A percentile compares a stretch with the other conserved stretches of the same genome.
Conservation (phyloP, 495 filamentous ascomycete species). For the Penicillium antarcticum region DNA sequence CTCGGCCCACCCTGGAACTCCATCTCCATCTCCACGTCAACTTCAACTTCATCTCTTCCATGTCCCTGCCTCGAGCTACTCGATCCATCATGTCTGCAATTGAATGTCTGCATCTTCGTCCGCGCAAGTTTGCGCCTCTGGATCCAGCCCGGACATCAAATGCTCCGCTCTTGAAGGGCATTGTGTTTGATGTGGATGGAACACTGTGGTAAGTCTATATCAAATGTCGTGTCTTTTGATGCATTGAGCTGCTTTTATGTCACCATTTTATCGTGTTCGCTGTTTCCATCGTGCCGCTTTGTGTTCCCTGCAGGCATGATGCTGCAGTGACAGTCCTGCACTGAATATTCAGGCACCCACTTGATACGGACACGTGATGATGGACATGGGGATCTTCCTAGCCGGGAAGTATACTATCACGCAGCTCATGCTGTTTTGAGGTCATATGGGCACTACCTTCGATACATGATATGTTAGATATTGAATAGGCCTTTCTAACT, state of each 20-base stretch:
- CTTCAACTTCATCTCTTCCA: constrained; percentile 4
- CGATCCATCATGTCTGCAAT: constrained; percentile 26
- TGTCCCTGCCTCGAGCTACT: neutral
- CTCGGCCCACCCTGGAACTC: too few relatives aligned
- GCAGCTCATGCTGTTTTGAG: neutral
- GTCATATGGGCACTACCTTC: too few relatives aligned
- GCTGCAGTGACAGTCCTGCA: neutral
- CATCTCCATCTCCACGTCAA: neutral
- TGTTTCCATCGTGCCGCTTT: neutral
- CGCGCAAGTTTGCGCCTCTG: constrained; percentile 55
- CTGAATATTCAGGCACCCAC: constrained; percentile 1
- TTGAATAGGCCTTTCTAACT: constrained; percentile 1
- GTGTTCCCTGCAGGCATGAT: neutral
- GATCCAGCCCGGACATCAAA: constrained; percentile 29
- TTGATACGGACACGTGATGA: neutral
- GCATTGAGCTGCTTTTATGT: neutral
- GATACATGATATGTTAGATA: too few relatives aligned
- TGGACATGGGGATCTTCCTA: neutral
- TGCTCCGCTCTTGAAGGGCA: constrained; percentile 65
- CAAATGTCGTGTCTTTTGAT: neutral
- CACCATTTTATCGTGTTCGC: too few relatives aligned
- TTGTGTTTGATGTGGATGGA: constrained; percentile 95
- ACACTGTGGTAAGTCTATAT: constrained; percentile 72
- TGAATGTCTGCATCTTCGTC: constrained; percentile 28
- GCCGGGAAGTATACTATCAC: neutral